Conservation (phyloP, 2,329 filamentous ascomycete species). For the Claviceps lovelessii region DNA sequence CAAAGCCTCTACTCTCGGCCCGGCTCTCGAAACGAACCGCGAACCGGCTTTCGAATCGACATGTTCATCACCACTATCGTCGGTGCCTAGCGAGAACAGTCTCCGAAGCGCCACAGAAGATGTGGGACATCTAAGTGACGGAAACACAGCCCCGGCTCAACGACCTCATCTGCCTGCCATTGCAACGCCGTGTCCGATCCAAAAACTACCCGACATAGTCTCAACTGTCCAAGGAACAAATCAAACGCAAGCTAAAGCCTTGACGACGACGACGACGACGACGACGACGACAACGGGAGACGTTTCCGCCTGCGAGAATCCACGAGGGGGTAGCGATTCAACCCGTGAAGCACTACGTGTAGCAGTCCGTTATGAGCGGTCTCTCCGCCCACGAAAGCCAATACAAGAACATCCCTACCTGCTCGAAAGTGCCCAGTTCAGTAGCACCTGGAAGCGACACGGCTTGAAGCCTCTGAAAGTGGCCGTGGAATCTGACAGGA, state of each 20-base stretch:
- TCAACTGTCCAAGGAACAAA: neutral
- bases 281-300: neutral
- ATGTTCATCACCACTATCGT: constrained; percentile 22
- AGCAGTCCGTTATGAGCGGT: constrained; percentile 28
- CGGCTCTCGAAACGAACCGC: too few relatives aligned
- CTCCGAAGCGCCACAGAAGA: constrained; percentile 1
- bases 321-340: neutral
- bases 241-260: neutral
- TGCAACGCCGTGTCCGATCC: neutral
- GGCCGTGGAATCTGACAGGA: constrained; percentile 15
- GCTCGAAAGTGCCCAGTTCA: constrained; percentile 41
- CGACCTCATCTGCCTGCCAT: neutral
- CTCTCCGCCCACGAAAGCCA: constrained; percentile 43
- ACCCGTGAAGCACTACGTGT: constrained; percentile 11
- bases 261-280: too few relatives aligned
- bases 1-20: neutral
- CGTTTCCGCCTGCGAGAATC: neutral
- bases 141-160: neutral
- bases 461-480: constrained; percentile 39
- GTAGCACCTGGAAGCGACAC: constrained; percentile 36
- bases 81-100: constrained; percentile 16
- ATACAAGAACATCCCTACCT: constrained; percentile 47
- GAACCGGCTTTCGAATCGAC: constrained; percentile 1
- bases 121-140: neutral
- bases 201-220: too few relatives aligned